These are phyloP conservation scores for Curvularia sp. DNA, from an alignment of 2,329 filamentous ascomycete genomes.

Conservation along the genomic window DNA sequence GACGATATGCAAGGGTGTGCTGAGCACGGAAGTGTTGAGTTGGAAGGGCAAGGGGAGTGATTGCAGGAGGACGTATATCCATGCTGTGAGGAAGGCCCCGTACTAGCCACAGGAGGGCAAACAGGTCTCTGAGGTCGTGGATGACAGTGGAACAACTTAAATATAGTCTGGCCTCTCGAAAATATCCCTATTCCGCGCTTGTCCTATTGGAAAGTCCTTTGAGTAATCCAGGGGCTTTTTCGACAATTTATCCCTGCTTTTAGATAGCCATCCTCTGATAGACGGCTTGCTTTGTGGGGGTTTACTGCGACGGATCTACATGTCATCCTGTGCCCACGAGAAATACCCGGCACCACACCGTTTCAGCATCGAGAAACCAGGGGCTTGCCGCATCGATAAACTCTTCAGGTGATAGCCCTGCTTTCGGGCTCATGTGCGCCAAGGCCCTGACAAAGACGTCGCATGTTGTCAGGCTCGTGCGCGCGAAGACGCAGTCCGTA, in stretches of 20 bases:
- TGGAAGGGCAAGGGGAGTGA: conserved; percentile 49
- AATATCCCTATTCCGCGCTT: too few species aligned
- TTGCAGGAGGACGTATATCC: conserved; percentile 50
- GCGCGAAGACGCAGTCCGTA: conserved; percentile 38
- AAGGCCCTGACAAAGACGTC: conserved; percentile 46
- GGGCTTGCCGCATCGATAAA: conserved; percentile 39
- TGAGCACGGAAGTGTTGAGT: conserved; percentile 45
- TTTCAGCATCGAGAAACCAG: conserved; percentile 47
- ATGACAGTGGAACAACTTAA: background rate
- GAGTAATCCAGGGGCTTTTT: background rate
- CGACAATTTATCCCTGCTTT: background rate
- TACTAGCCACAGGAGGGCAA: conserved; percentile 36
- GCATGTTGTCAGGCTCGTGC: conserved; percentile 45
- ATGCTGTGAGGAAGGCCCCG: conserved; percentile 49
- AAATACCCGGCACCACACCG: conserved; percentile 45
- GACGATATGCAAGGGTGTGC: conserved; percentile 49
- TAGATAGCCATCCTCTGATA: background rate
- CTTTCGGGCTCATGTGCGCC: conserved; percentile 29
- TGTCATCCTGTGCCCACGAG: conserved; percentile 56
- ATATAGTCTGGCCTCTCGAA: background rate
- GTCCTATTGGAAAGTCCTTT: too few species aligned
- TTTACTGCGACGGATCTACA: background rate
- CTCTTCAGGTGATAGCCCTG: conserved; percentile 39
- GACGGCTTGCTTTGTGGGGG: background rate
- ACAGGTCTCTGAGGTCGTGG: background rate